These are phyloP conservation scores for Rubroshorea leprosula DNA, from an alignment of 345 rosid genomes.

Conservation along the genomic window DNA sequence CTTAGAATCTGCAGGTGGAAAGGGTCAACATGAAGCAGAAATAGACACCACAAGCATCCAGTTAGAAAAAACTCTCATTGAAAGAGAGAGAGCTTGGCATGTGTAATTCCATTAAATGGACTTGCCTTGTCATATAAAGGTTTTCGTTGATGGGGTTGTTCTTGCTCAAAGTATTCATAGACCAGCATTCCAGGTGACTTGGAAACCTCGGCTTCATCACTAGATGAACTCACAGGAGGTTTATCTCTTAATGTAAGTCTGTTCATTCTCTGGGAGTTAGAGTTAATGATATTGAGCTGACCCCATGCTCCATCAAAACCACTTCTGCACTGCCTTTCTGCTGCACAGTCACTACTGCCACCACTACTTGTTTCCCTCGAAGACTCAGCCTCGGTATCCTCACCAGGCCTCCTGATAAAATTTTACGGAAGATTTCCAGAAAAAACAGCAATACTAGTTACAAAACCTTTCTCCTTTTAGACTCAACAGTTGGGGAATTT, in stretches of 20 bases:
- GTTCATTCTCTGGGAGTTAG: constrained; percentile 29
- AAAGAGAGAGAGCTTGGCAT: background rate
- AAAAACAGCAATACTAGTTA: background rate
- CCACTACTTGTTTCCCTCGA: constrained; percentile 39
- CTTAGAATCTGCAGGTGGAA: constrained; percentile 37
- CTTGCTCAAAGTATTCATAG: constrained; percentile 51
- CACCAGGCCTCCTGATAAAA: constrained; percentile 28
- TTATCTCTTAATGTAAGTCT: constrained; percentile 27
- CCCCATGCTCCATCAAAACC: constrained; percentile 20
- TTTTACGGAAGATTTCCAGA: constrained; percentile 10
- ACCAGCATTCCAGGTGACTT: constrained; percentile 31
- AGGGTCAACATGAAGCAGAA: no score
- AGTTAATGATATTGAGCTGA: constrained; percentile 20
- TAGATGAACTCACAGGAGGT: constrained; percentile 27
- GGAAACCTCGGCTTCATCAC: constrained; percentile 30
- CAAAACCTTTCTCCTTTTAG: background rate
- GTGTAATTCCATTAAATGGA: constrained; percentile 5
- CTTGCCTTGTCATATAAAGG: constrained; percentile 62
- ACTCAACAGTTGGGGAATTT: background rate
- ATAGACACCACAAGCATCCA: background rate
- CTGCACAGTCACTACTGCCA: constrained; percentile 44
- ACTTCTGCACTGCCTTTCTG: constrained; percentile 6
- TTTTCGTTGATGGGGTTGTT: constrained; percentile 45
- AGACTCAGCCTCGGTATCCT: constrained; percentile 36
- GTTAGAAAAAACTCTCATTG: constrained; percentile 11